Evolutionary conservation across 441 rosid species (phyloP), one percentile per base, ranked within the genome.

Genomic region (Raphanus hybrid): DNA sequence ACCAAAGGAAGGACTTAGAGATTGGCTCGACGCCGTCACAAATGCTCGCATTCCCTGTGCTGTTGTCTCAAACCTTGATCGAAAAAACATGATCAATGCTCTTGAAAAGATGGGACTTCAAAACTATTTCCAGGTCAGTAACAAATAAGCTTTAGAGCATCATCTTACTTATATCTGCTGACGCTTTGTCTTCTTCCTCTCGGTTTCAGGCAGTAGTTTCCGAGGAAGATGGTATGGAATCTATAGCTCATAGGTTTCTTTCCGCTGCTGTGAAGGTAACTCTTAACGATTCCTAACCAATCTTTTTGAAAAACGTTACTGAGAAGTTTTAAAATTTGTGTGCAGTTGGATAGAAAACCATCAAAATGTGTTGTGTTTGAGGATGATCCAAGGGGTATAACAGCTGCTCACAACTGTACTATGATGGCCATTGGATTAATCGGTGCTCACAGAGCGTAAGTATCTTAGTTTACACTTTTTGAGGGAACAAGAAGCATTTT

Each of bases 151-250:
- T 67, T 50, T 41, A 29, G 34, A 71, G 61, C 67, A 48, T 70
- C 34, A 29, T 37, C 2, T 35, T 35, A 7, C 39, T 14, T 27
- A 43, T 54, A 41, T 43, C 50, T 69, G 12, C 67, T 69, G 57
- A 80, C 11, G 4, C 64, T 71, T 20, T 71, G 64, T 75, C 18
- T 52, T 59, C 60, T 26, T 1, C n/a, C 39, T 67, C 57, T 67
- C 57, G 35, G 29, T 60, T 50, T 67, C 87, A 95, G 99, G 94
- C 94, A 52, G 80, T 92, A 71, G 94, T 95, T 64, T 75, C 99
- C 0, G 97, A 91, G 87, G 98, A 95, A 87, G 99, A 95, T 69
- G 99, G 97, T 69, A 95, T 91, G 99, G 99, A 92, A 80, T 91
- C 99, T 0, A 89, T 91, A 73, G 98, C 98, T 75, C 98, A 95